These are phyloP conservation scores for Combretum micranthum DNA, from an alignment of 345 rosid genomes.

Conservation along the genomic window DNA sequence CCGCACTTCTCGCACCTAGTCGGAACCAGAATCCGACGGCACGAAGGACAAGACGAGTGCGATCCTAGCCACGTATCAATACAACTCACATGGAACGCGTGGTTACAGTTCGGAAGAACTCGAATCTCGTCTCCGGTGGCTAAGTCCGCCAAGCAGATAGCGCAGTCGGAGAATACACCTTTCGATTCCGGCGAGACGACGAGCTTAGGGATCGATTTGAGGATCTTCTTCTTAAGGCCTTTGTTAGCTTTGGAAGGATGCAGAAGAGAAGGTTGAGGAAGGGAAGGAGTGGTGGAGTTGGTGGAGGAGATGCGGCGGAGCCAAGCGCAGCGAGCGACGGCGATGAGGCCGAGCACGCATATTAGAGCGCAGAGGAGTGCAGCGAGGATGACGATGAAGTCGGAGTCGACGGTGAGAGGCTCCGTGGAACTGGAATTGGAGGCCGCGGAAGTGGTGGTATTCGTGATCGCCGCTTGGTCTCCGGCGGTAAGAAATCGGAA, in stretches of 20 bases:
- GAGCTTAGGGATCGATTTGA: conserved; percentile 62
- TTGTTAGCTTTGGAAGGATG: conserved; percentile 53
- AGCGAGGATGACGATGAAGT: conserved; percentile 75
- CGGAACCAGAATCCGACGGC: conserved; percentile 36
- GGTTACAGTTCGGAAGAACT: conserved; percentile 81
- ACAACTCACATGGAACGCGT: conserved; percentile 80
- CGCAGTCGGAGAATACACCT: conserved; percentile 54
- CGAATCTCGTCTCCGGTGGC: conserved; percentile 70
- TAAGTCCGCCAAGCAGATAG: conserved; percentile 73
- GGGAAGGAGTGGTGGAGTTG: conserved; percentile 9
- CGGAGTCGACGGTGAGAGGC: conserved; percentile 40
- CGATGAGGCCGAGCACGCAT: conserved; percentile 77
- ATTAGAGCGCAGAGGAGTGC: conserved; percentile 84
- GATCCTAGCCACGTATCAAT: conserved; percentile 92
- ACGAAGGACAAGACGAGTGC: conserved; percentile 91
- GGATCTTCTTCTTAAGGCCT: conserved; percentile 76
- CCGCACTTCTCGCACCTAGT: conserved; percentile 29
- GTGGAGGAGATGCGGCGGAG: conserved; percentile 58
- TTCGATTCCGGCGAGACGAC: conserved; percentile 45
- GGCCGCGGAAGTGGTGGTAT: conserved; percentile 6
- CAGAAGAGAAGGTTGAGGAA: conserved; percentile 11
- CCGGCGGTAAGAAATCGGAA: conserved; percentile 40
- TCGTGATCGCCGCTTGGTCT: conserved; percentile 30
- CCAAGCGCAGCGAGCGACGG: conserved; percentile 89
- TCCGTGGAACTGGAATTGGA: conserved; percentile 4